Evolutionary conservation across 352 stramenopile species (phyloP).

Genomic region (Pythium vanterpoolii): DNA sequence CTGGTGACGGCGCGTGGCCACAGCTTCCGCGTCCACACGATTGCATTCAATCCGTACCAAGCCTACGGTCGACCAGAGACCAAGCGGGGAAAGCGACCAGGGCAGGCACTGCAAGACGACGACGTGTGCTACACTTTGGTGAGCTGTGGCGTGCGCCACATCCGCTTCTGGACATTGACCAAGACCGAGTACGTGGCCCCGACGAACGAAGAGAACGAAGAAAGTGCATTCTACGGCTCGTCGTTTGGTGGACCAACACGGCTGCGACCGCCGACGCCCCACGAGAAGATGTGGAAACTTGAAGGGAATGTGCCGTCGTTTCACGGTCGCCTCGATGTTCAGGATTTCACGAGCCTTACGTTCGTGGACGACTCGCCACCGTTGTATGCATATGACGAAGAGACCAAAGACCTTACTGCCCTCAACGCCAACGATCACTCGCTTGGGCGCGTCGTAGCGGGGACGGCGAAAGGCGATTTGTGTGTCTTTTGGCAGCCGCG

Average conservation of each 20-base stretch:
- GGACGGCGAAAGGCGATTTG: slow-evolving; percentile 59
- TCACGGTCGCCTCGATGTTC: slow-evolving; percentile 56
- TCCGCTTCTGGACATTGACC: slow-evolving; percentile 70
- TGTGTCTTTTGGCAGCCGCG: slow-evolving; percentile 69
- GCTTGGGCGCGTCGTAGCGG: slow-evolving; percentile 54
- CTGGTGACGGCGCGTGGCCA: slow-evolving; percentile 55
- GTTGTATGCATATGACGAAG: slow-evolving; percentile 54
- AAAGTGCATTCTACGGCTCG: slow-evolving; percentile 61
- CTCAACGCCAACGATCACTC: slow-evolving; percentile 50
- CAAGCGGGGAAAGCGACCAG: slow-evolving; percentile 43
- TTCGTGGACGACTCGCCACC: slow-evolving; percentile 72
- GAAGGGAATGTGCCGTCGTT: slow-evolving; percentile 73
- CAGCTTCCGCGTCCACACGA: slow-evolving; percentile 58
- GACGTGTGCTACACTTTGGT: slow-evolving; percentile 71
- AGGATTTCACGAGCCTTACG: slow-evolving; percentile 64
- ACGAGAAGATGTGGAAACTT: slow-evolving; percentile 68
- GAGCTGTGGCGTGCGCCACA: slow-evolving; percentile 69
- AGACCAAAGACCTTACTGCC: slow-evolving; percentile 38
- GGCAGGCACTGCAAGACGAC: slow-evolving; percentile 65
- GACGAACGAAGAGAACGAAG: slow-evolving; percentile 38
- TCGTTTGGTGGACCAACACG: slow-evolving; percentile 50
- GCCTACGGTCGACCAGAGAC: slow-evolving; percentile 56
- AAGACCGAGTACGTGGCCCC: slow-evolving; percentile 48
- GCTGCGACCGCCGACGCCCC: slow-evolving; percentile 47
- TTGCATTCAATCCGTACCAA: slow-evolving; percentile 74